Percentiles rank a stretch among this genome's conserved stretches.
Conservation (phyloP, 176 grass and related monocot genomes). For the Avena insularis region DNA sequence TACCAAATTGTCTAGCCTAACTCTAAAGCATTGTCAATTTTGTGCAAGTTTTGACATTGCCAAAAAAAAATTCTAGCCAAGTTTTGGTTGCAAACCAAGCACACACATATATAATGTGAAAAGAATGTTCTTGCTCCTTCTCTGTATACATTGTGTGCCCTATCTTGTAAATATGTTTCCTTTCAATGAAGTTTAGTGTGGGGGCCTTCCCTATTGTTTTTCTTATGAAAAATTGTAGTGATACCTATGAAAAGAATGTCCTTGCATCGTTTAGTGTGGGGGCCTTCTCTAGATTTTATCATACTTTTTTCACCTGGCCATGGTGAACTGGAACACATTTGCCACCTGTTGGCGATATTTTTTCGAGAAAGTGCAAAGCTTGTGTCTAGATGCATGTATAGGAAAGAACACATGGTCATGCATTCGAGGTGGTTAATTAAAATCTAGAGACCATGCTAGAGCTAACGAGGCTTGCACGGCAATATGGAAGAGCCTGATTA, state of each 20-base stretch:
- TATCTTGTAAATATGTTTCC: neutral
- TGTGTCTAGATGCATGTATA: neutral
- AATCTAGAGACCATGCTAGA: neutral
- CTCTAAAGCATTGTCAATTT: neutral
- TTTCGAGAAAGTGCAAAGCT: neutral
- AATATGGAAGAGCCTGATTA: neutral
- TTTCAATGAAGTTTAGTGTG: neutral
- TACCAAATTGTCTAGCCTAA: neutral
- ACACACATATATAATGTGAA: neutral
- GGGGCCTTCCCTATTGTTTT: neutral
- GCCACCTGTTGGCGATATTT: neutral
- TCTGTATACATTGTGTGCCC: neutral
- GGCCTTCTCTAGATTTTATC: neutral
- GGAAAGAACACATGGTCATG: neutral
- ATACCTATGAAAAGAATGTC: neutral
- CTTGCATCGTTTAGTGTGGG: neutral
- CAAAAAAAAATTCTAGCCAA: neutral
- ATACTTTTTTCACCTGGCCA: neutral
- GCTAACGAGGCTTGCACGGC: neutral
- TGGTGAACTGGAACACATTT: slow-evolving; percentile 9
- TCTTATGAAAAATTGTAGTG: neutral
- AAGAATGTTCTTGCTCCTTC: neutral
- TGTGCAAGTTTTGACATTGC: slow-evolving; percentile 3
- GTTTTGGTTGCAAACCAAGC: neutral
- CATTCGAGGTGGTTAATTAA: neutral